These are phyloP conservation scores for Fraxinus angustifolia DNA, from an alignment of 305 asterid genomes.

Conservation along the genomic window DNA sequence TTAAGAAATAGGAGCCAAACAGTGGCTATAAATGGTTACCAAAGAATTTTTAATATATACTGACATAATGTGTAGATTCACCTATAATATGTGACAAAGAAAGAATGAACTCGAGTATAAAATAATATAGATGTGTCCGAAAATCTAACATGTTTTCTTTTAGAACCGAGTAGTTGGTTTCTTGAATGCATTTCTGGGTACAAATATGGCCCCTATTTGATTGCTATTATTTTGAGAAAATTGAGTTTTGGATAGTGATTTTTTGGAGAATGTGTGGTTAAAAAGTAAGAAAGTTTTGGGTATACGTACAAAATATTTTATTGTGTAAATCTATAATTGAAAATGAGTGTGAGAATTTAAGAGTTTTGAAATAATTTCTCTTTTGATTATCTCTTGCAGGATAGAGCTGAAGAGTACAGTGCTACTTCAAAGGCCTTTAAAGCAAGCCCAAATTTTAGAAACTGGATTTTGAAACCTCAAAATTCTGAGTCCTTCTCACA, in stretches of 20 bases:
- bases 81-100: background rate
- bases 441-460: conserved; percentile 55
- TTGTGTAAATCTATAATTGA: too few relatives aligned
- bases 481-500: conserved; percentile 52
- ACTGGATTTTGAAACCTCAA: conserved; percentile 73
- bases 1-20: too few relatives aligned
- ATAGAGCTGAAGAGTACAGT: conserved; percentile 46
- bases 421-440: conserved; percentile 60
- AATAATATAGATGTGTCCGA: background rate
- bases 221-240: too few relatives aligned
- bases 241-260: too few relatives aligned
- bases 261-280: too few relatives aligned
- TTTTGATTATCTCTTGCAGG: conserved; percentile 44
- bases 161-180: background rate
- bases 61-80: background rate
- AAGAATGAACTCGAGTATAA: background rate
- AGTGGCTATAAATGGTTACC: background rate
- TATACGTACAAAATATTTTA: too few relatives aligned
- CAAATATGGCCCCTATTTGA: background rate
- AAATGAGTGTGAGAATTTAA: too few relatives aligned
- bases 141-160: background rate
- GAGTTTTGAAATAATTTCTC: too few relatives aligned
- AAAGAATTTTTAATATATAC: background rate
- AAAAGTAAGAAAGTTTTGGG: too few relatives aligned
- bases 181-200: background rate